Evolutionary conservation across 176 grass and related monocot species (phyloP).

Genomic region (Eragrostis curvula): DNA sequence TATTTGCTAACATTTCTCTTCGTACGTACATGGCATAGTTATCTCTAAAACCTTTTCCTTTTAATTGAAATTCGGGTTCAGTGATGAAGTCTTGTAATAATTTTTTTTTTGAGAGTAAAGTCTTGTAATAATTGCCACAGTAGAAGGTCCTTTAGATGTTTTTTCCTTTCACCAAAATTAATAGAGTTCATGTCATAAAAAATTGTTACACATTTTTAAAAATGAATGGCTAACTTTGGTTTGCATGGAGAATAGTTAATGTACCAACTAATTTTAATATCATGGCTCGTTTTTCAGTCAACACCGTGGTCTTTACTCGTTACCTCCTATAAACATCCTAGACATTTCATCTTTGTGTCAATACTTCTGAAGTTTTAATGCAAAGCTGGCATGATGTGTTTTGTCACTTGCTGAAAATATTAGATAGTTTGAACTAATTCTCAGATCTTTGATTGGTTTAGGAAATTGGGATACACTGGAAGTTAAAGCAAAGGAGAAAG

Average conservation of each 20-base stretch:
- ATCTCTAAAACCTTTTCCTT: not conserved
- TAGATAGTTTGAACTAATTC: conserved; percentile 3
- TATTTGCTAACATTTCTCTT: conserved; percentile 28
- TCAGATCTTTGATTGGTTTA: conserved; percentile 45
- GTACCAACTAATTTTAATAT: conserved; percentile 23
- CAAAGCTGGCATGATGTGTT: not conserved
- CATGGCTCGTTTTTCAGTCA: not conserved
- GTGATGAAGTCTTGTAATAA: conserved; percentile 7
- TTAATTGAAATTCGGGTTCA: conserved; percentile 11
- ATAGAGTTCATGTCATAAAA: conserved; percentile 17
- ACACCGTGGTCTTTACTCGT: not conserved
- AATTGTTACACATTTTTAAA: not conserved
- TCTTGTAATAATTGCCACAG: not conserved
- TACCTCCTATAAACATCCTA: not conserved
- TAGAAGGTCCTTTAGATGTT: not conserved
- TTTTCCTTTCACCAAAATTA: conserved; percentile 10
- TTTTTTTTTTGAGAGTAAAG: too few species aligned
- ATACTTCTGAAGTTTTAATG: conserved; percentile 25
- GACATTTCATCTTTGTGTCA: conserved; percentile 7
- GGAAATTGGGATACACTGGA: conserved; percentile 98
- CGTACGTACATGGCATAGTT: conserved; percentile 1
- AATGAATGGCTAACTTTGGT: not conserved
- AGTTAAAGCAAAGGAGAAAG: conserved; percentile 88
- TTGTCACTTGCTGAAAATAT: conserved; percentile 25
- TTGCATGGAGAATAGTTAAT: not conserved